A percentile compares a stretch with the other conserved stretches of the same genome.
phyloP scores from a whole-genome alignment of 805 yeast genomes.

The Wickerhamiella parazyma region DNA sequence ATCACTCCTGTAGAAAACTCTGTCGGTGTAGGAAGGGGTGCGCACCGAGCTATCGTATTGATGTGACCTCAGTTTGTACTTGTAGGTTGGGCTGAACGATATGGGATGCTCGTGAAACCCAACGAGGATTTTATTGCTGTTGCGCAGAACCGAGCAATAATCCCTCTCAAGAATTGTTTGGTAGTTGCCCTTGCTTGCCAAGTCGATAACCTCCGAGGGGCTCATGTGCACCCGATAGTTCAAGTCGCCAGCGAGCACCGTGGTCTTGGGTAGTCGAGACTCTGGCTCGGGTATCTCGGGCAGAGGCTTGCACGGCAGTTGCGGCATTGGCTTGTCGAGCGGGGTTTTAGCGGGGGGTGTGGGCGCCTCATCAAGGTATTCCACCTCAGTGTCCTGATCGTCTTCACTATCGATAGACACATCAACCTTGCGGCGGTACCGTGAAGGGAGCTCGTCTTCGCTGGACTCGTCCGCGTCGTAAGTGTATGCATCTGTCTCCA shows the following conservation, averaged over 20 bases:
- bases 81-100: slow-evolving; percentile 43
- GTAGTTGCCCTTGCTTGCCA: slow-evolving; percentile 25
- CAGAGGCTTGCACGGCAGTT: background rate
- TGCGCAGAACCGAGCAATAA: slow-evolving; percentile 27
- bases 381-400: slow-evolving; percentile 24
- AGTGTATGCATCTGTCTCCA: slow-evolving; percentile 5
- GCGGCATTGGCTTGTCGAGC: background rate
- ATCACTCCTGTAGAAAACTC: slow-evolving; percentile 33
- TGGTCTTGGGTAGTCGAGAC: background rate
- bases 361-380: slow-evolving; percentile 56
- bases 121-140: slow-evolving; percentile 25
- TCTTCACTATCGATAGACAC: background rate
- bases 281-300: background rate
- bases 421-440: slow-evolving; percentile 13
- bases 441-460: background rate
- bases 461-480: slow-evolving; percentile 5
- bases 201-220: slow-evolving; percentile 22
- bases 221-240: slow-evolving; percentile 40
- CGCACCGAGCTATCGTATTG: slow-evolving; percentile 22
- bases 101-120: slow-evolving; percentile 38
- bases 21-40: slow-evolving; percentile 47
- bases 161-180: slow-evolving; percentile 33
- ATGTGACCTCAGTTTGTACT: slow-evolving; percentile 25
- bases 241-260: slow-evolving; percentile 40
- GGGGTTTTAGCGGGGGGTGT: slow-evolving; percentile 23